These are phyloP conservation scores for Fusarium pseudoanthophilum DNA, from an alignment of 2,329 filamentous ascomycete species.

Conservation along the genomic window DNA sequence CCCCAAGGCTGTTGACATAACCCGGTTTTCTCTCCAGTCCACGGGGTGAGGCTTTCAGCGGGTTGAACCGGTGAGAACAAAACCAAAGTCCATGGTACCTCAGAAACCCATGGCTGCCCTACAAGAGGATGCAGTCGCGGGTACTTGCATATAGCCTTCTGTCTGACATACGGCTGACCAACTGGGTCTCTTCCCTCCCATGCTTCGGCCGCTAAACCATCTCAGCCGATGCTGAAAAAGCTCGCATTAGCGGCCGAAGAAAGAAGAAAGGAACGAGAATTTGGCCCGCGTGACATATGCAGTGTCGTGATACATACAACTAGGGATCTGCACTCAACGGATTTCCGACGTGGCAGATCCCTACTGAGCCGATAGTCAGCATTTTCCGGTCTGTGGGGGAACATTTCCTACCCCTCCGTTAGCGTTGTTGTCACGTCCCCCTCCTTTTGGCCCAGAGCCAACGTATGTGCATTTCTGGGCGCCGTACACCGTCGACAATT, in stretches of 20 bases:
- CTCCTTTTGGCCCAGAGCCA: not conserved
- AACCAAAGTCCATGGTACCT: not conserved
- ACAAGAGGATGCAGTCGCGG: not conserved
- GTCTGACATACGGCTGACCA: not conserved
- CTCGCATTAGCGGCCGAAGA: not conserved
- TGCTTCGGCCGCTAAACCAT: not conserved
- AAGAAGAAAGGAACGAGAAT: not conserved
- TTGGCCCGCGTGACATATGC: not conserved
- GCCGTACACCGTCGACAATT: not conserved
- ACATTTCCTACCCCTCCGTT: not conserved
- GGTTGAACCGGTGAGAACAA: not conserved
- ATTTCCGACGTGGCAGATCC: not conserved
- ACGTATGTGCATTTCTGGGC: not conserved
- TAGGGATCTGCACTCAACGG: not conserved
- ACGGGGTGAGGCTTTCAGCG: not conserved
- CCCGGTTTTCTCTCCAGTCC: not conserved
- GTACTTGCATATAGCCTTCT: not conserved
- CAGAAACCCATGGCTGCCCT: not conserved
- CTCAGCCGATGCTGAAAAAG: conserved; percentile 3
- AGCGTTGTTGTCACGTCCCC: not conserved
- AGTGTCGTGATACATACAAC: not conserved
- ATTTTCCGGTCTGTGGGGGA: not conserved
- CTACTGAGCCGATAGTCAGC: not conserved
- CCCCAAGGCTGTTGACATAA: not conserved
- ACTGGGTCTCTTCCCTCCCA: not conserved